Evolutionary conservation across 2,329 filamentous ascomycete species (phyloP).

Genomic region (Aspergillus neotritici): DNA sequence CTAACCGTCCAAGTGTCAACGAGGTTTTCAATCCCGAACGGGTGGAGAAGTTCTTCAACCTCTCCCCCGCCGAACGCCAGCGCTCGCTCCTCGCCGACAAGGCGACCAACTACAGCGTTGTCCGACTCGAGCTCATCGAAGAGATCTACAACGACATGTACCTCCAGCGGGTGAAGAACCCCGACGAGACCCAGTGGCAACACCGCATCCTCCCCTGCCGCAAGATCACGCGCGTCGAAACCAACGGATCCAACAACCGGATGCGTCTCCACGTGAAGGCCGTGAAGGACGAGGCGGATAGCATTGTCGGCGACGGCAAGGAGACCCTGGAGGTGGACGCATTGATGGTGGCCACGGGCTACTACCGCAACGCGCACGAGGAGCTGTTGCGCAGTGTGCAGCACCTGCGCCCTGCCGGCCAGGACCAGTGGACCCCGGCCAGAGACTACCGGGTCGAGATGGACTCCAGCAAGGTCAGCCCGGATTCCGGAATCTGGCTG

Average conservation of each 20-base stretch:
- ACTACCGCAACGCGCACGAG: constrained; percentile 71
- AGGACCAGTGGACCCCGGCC: constrained; percentile 59
- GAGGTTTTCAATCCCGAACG: constrained; percentile 90
- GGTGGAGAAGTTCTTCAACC: constrained; percentile 69
- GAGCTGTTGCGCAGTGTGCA: constrained; percentile 65
- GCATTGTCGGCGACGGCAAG: constrained; percentile 37
- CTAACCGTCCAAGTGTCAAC: constrained; percentile 62
- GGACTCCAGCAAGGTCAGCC: constrained; percentile 59
- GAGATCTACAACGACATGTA: constrained; percentile 84
- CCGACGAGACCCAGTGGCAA: constrained; percentile 69
- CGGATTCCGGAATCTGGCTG: constrained; percentile 76
- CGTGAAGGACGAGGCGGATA: constrained; percentile 24
- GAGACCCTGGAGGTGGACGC: constrained; percentile 71
- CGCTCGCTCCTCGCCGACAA: constrained; percentile 62
- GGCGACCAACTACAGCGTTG: constrained; percentile 90
- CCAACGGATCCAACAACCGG: constrained; percentile 45
- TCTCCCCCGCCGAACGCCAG: constrained; percentile 58
- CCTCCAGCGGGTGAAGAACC: constrained; percentile 67
- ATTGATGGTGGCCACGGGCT: constrained; percentile 83
- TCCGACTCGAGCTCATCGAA: constrained; percentile 85
- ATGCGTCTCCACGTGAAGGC: constrained; percentile 59
- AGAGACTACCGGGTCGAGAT: constrained; percentile 77
- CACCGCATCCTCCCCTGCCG: constrained; percentile 71
- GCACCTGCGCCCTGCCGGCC: constrained; percentile 57
- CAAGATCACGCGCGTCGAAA: constrained; percentile 57